Conservation (phyloP, 2,329 filamentous ascomycete species). For the Hypoxylon sp. region DNA sequence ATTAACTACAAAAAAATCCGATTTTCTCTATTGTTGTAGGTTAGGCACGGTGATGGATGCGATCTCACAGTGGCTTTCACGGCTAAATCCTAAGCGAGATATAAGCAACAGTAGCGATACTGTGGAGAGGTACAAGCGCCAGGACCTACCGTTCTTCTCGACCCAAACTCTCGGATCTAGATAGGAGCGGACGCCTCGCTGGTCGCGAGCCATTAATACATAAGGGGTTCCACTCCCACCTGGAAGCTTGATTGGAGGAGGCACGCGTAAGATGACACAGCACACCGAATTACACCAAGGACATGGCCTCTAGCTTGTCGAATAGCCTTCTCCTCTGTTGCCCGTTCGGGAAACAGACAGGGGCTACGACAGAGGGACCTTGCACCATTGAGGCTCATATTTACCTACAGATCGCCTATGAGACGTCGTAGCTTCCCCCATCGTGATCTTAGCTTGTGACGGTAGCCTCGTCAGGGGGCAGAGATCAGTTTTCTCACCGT, state of each 20-base stretch:
- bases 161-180: conserved; percentile 24
- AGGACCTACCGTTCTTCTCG: conserved; percentile 21
- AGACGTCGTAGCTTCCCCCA: conserved; percentile 22
- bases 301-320: conserved; percentile 22
- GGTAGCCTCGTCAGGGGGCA: neutral
- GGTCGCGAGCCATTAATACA: conserved; percentile 16
- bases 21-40: neutral
- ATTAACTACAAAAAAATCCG: neutral
- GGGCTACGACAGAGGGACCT: conserved; percentile 13
- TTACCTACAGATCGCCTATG: conserved; percentile 5
- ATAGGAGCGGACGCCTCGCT: conserved; percentile 19
- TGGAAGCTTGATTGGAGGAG: conserved; percentile 27
- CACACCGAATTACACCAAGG: conserved; percentile 16
- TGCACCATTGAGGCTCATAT: conserved; percentile 27
- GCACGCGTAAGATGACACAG: conserved; percentile 3
- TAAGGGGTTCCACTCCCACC: conserved; percentile 24
- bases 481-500: conserved; percentile 2
- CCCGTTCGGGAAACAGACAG: conserved; percentile 34
- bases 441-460: conserved; percentile 9
- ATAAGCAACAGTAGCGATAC: conserved; percentile 25
- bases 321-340: conserved; percentile 25
- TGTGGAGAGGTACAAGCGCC: conserved; percentile 22
- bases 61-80: neutral
- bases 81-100: conserved; percentile 11
- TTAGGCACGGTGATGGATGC: neutral